Evolutionary conservation across 257 asterid genomes (phyloP), one percentile per base, ranked within the genome.

Genomic region (Solanum pimpinellifolium): DNA sequence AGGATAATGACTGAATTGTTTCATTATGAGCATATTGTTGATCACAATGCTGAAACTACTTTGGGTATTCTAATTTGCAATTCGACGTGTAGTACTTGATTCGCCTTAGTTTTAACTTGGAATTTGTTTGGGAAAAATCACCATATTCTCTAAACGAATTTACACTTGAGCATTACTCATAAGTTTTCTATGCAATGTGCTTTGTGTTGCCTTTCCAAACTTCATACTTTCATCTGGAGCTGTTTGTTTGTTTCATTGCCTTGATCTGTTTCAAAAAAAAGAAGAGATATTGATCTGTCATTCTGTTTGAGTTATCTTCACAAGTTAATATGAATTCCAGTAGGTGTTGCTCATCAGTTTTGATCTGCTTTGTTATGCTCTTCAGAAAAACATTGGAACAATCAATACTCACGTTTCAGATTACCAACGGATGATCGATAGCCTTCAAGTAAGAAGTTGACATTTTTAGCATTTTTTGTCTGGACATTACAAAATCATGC

Each of bases 381-480:
- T 90, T 86, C 98, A 96, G 99, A 94, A 93, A 93, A 96, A 96
- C 88, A 90, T 96, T 47, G 98, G 99, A 88, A 95, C 95, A 5
- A 83, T 96, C 84, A 92, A 96, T 89, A 93, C 94, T 83, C 97
- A 92, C 66, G 93, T 95, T 85, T 96, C 99, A 66, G 98, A 96
- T 92, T 96, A 96, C 89, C 98, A 96, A 87, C 94, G 94, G 92
- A 95, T 96, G 93, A 96, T 96, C 62, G 98, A 96, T 90, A 94
- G 88, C 92, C 99, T 96, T 86, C 99, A 95, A 85, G 87, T 85
- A 85, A 85, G 87, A 68, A 49, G 31, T 59, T 35, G 78, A 83
- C 82, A 85, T 42, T 81, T 86, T 72, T 33, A 69, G 69, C 81
- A 76, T 83, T 29, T 70, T 88, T 83, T 75, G 29, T 18, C 46